These are phyloP conservation scores for Taphrina deformans DNA, from an alignment of 1,139 yeast genomes.

Conservation along the genomic window DNA sequence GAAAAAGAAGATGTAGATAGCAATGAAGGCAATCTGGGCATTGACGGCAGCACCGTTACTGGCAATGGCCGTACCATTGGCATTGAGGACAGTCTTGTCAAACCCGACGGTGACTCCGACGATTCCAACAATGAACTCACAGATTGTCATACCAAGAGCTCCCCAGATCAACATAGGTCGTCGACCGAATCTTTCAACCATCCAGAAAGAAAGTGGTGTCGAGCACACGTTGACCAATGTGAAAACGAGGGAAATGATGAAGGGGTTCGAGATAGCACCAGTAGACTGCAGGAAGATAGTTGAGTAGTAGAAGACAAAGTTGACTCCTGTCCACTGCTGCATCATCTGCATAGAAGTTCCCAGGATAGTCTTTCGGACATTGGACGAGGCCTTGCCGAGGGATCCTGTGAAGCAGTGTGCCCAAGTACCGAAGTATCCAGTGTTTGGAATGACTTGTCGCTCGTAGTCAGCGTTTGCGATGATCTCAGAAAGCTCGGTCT, in stretches of 20 bases:
- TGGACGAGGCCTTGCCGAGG: conserved; percentile 39
- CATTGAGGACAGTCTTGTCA: conserved; percentile 6
- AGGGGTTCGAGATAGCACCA: conserved; percentile 61
- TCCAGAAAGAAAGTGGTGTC: conserved; percentile 59
- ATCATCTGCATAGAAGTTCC: conserved; percentile 53
- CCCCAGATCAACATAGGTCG: conserved; percentile 66
- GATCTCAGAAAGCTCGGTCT: conserved; percentile 51
- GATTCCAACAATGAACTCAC: conserved; percentile 66
- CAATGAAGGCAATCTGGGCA: conserved; percentile 58
- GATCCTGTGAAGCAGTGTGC: conserved; percentile 49
- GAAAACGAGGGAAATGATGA: conserved; percentile 58
- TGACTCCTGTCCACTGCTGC: conserved; percentile 68
- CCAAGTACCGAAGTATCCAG: conserved; percentile 57
- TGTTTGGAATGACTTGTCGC: conserved; percentile 44
- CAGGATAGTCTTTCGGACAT: conserved; percentile 43
- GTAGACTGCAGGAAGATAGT: conserved; percentile 65
- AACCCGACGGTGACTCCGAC: conserved; percentile 59
- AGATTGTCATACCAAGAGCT: conserved; percentile 61
- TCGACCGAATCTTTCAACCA: conserved; percentile 71
- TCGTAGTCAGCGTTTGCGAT: conserved; percentile 51
- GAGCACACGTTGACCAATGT: conserved; percentile 63
- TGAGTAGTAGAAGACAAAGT: conserved; percentile 50
- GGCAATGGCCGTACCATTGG: conserved; percentile 2
- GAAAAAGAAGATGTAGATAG: conserved; percentile 69
- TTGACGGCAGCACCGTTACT: conserved; percentile 49